These are phyloP conservation scores for Phialophora tarda DNA, from an alignment of 2,329 filamentous ascomycete species.

Conservation along the genomic window DNA sequence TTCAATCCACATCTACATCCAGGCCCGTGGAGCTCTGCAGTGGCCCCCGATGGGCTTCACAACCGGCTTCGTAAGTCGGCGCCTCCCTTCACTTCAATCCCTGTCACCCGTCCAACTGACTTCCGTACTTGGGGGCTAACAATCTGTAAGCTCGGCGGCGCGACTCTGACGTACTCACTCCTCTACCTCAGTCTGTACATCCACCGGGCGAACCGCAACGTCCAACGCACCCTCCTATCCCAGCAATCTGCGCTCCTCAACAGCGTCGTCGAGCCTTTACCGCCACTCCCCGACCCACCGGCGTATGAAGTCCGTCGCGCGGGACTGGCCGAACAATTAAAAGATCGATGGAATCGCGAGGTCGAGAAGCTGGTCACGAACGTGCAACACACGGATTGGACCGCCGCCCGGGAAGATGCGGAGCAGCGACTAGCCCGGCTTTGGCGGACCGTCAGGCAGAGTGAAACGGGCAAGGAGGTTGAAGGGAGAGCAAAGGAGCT, in stretches of 20 bases:
- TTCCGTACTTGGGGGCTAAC: background rate
- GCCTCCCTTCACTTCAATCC: background rate
- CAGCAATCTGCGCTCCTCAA: conserved; percentile 52
- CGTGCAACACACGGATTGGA: conserved; percentile 71
- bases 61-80: conserved; percentile 3
- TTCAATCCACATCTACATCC: background rate
- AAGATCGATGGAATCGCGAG: conserved; percentile 80
- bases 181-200: conserved; percentile 74
- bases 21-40: background rate
- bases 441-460: conserved; percentile 27
- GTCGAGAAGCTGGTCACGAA: conserved; percentile 69
- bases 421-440: conserved; percentile 32
- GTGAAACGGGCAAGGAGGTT: conserved; percentile 28
- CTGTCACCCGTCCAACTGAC: background rate
- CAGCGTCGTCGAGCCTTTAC: conserved; percentile 46
- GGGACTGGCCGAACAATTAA: conserved; percentile 68
- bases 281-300: conserved; percentile 38
- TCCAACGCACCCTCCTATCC: conserved; percentile 52
- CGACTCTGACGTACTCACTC: conserved; percentile 74
- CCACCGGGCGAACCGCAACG: conserved; percentile 70
- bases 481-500: conserved; percentile 30
- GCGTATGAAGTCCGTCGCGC: conserved; percentile 55
- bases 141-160: conserved; percentile 70
- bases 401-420: conserved; percentile 27
- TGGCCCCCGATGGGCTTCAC: conserved; percentile 2